Base-by-base conservation (phyloP, 768 basidiomycete genomes). In the Porphyrellus cyaneotinctus region DNA sequence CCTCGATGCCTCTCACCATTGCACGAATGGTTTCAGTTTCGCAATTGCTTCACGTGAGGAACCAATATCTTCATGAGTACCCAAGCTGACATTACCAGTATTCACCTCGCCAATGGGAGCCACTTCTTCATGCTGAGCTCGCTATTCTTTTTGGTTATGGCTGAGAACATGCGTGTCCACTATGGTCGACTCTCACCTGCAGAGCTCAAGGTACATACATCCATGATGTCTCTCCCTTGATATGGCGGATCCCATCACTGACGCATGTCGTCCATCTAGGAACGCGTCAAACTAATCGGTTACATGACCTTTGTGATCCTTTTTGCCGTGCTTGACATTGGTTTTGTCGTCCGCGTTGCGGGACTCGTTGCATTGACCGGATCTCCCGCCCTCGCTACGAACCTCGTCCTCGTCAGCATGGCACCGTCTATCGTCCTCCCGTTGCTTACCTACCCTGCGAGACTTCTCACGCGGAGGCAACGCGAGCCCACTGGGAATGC, bases 151-250 rank as follows among this genome's bases (percentile, higher is more conserved):
- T 28, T 65, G 36, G 30, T 55, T 0, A 51, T 61, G 55, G 57
- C 64, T 0, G 64, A 66, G 48, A 57, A 30, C 11, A 56, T 62
- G 10, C 60, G 48, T 22, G 20, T 64, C 2, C 48, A 47, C 8
- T 64, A 65, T 20, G 60, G 52, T 47, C 54, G 65, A 42, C 58
- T 67, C 39, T 47, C 65, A 37, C 49, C 65, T 35, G n/a, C 28
- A 1, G 43, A 64, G 23, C 49, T 67, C 1, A 67, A 67, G 60
- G 64, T 64, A 59, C n/a, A 2, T 1, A n/a, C 26, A 9, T 28
- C 26, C 26, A 28, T 28, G 26, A 28, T 28, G 5, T 28, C 26
- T 26, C 37, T 24, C 18, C n/a, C 28, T 17, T 6, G 20, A 23
- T 15, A 37, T 22, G 0, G 8, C 1, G n/a, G 1, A n/a, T 13